Conservation (phyloP, 163 green algal genomes). For the Scenedesmus sp. region DNA sequence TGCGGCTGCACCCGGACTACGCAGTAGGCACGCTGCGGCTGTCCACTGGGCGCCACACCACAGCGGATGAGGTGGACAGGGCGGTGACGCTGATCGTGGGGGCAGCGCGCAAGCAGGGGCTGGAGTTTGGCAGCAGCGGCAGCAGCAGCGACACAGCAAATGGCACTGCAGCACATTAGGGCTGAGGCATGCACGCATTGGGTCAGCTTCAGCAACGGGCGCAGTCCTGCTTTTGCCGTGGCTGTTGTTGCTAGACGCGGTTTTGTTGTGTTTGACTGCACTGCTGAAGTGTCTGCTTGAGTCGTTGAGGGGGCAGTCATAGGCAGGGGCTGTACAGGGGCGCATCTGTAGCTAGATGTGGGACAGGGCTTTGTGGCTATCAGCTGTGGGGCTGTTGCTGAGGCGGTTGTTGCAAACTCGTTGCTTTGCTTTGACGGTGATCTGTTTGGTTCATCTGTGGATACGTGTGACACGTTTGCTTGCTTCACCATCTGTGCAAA, state of each 20-base stretch:
- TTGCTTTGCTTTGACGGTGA: no score
- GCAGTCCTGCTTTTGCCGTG: no score
- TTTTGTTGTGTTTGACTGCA: neutral
- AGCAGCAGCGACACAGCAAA: neutral
- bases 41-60: slow-evolving; percentile 80
- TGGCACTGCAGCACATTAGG: neutral
- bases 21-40: slow-evolving; percentile 83
- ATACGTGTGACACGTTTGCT: no score
- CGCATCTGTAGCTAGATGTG: neutral
- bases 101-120: slow-evolving; percentile 34
- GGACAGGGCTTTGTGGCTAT: neutral
- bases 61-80: slow-evolving; percentile 71
- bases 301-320: no score
- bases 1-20: slow-evolving; percentile 63
- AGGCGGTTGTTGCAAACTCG: neutral
- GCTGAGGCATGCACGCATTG: neutral
- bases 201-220: no score
- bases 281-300: no score
- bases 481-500: no score
- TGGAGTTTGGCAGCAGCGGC: neutral
- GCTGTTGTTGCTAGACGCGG: neutral
- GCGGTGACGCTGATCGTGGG: slow-evolving; percentile 59
- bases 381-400: neutral
- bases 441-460: no score
- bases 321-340: no score